Base-by-base conservation (phyloP, 2,329 filamentous ascomycete species). In the Fusarium chaquense region DNA sequence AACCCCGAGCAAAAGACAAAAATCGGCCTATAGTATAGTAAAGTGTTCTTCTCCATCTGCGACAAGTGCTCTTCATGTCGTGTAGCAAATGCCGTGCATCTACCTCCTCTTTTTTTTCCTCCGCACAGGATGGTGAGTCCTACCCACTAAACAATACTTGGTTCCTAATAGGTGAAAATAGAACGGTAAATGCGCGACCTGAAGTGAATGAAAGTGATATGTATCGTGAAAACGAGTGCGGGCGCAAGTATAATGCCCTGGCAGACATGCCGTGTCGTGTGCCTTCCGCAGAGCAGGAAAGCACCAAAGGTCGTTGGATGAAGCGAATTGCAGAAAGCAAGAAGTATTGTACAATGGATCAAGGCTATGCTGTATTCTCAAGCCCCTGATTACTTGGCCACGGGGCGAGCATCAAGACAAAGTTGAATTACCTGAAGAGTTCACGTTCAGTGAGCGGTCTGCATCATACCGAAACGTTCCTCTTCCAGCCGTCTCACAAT, bases 401-500 rank as follows among this genome's bases (percentile, higher is more conserved):
- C 46, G 33, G 45, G 59, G 36, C 51, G 52, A 56, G 57, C 43
- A 55, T 58, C 35, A 58, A 55, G 51, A 69, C 24, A 59, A 43
- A 38, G 24, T 33, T 20, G 24, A 16, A 24, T 47, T 45, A 49
- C 46, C 60, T 52, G 58, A 45, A 26, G 40, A 62, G 49, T 50
- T 45, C 33, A 49, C 32, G 53, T 59, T 72, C 60, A 74, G 61
- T 74, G 72, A 45, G 73, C 73, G 45, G 68, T 60, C 38, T 75
- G 72, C 76, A 82, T 66, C 77, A 73, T 64, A 44, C 78, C 63
- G 71, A 77, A 78, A 51, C 83, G 79, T 74, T 84, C 82, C 75
- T 87, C 84, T 73, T 88, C 87, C 73, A 88, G 79, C 69, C 85
- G 79, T 73, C 86, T 83, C 59, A 88, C 84, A 75, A 88, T 79